These are phyloP conservation scores for Beverwykella pulmonaria DNA, from an alignment of 495 filamentous ascomycete species.

Conservation along the genomic window DNA sequence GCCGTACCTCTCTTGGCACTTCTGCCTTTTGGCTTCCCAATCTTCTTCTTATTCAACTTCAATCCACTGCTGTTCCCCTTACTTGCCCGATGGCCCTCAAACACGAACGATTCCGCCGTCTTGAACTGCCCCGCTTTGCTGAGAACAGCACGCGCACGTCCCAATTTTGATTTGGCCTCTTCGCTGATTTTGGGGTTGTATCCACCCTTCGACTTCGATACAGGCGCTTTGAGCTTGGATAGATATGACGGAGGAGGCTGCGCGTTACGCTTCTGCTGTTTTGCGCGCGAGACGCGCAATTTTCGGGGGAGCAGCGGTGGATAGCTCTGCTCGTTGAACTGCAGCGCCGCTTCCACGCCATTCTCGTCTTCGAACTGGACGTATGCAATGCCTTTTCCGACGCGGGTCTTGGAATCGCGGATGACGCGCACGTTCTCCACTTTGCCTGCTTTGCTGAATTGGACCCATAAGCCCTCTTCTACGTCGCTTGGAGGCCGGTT, in stretches of 20 bases:
- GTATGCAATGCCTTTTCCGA: conserved; percentile 97
- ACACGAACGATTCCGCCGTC: conserved; percentile 71
- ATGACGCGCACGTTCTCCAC: conserved; percentile 95
- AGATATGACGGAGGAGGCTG: conserved; percentile 38
- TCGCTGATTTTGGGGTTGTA: conserved; percentile 67
- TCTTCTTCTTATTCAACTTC: conserved; percentile 58
- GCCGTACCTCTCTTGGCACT: conserved; percentile 48
- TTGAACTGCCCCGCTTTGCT: conserved; percentile 72
- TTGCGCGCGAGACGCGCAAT: conserved; percentile 83
- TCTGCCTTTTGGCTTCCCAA: conserved; percentile 56
- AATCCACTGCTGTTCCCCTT: conserved; percentile 59
- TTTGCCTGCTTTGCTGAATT: conserved; percentile 75
- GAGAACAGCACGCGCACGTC: conserved; percentile 79
- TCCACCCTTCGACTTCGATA: conserved; percentile 45
- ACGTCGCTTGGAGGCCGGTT: conserved; percentile 76
- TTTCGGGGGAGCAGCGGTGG: conserved; percentile 87
- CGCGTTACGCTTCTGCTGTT: conserved; percentile 70
- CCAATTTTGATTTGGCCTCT: conserved; percentile 70
- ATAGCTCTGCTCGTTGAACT: conserved; percentile 86
- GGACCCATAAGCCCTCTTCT: conserved; percentile 93
- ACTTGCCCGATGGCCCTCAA: conserved; percentile 84
- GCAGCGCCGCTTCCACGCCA: conserved; percentile 81
- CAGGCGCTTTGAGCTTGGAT: conserved; percentile 7
- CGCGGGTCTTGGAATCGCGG: conserved; percentile 81
- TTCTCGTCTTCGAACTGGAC: conserved; percentile 93